Conservation (phyloP, 176 grass and related monocot genomes). For the Oryza officinalis region DNA sequence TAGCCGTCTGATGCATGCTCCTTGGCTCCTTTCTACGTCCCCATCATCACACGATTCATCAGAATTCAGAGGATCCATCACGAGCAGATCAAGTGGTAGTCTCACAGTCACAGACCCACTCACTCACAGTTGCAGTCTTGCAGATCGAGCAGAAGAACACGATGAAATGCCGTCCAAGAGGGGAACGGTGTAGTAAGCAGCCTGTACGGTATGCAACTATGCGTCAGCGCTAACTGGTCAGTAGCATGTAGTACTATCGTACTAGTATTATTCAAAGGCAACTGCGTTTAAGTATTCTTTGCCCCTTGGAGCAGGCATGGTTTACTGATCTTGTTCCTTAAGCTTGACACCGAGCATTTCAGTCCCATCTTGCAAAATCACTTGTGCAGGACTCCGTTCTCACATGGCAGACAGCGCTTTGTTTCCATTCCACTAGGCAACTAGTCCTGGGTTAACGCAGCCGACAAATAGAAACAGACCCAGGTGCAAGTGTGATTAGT, state of each 20-base stretch:
- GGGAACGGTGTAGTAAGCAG: not conserved
- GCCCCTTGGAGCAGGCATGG: too few relatives aligned
- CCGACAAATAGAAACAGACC: slow-evolving; percentile 7
- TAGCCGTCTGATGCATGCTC: not conserved
- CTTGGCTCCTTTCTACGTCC: not conserved
- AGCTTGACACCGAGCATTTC: not conserved
- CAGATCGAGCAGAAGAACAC: not conserved
- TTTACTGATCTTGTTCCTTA: not conserved
- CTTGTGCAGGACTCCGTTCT: not conserved
- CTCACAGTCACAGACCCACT: not conserved
- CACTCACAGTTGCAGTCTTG: too few relatives aligned
- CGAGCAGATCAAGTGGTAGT: not conserved
- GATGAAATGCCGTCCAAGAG: not conserved
- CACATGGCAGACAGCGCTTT: slow-evolving; percentile 8
- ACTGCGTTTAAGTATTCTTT: too few relatives aligned
- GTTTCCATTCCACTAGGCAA: not conserved
- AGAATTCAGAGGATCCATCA: not conserved
- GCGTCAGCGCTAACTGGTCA: too few relatives aligned
- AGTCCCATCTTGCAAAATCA: not conserved
- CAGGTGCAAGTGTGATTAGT: not conserved
- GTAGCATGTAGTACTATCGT: too few relatives aligned
- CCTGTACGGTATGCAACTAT: too few relatives aligned
- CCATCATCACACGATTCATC: not conserved
- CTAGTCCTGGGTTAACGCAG: not conserved
- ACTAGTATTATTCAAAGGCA: too few relatives aligned